These are phyloP conservation scores for Ophiostoma angusticollis DNA, from an alignment of 2,329 filamentous ascomycete species.

Conservation along the genomic window DNA sequence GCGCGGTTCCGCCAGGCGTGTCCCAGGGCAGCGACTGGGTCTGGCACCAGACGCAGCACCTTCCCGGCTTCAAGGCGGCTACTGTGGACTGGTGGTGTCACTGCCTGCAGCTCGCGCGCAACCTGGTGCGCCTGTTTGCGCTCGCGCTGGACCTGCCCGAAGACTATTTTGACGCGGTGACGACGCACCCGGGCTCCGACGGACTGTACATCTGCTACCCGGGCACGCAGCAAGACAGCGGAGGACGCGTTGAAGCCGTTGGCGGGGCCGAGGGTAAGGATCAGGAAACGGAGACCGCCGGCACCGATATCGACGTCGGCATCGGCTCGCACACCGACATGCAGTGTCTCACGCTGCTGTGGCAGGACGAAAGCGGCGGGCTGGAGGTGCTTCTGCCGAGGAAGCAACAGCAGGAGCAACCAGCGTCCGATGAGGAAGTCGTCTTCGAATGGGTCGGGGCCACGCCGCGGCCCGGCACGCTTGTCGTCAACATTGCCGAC, in stretches of 20 bases:
- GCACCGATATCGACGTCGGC: constrained; percentile 23
- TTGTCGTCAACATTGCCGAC: constrained; percentile 16
- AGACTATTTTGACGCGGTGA: constrained; percentile 27
- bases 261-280: too few species aligned
- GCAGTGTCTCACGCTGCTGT: constrained; percentile 36
- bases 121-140: constrained; percentile 16
- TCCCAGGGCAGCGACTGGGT: constrained; percentile 14
- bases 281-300: constrained; percentile 14
- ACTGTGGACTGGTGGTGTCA: constrained; percentile 16
- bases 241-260: too few species aligned
- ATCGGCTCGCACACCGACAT: constrained; percentile 35
- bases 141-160: constrained; percentile 15
- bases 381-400: constrained; percentile 26
- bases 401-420: constrained; percentile 9
- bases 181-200: constrained; percentile 23
- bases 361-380: constrained; percentile 30
- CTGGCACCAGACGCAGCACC: constrained; percentile 16
- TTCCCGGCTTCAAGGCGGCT: constrained; percentile 15
- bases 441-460: constrained; percentile 11
- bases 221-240: constrained; percentile 16
- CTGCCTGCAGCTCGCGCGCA: constrained; percentile 13
- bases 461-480: constrained; percentile 9
- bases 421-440: background rate
- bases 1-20: background rate
- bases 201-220: constrained; percentile 18